Evolutionary conservation across 192 early-diverging fungal genomes (phyloP).

Genomic region (Spizellomyces punctatus): DNA sequence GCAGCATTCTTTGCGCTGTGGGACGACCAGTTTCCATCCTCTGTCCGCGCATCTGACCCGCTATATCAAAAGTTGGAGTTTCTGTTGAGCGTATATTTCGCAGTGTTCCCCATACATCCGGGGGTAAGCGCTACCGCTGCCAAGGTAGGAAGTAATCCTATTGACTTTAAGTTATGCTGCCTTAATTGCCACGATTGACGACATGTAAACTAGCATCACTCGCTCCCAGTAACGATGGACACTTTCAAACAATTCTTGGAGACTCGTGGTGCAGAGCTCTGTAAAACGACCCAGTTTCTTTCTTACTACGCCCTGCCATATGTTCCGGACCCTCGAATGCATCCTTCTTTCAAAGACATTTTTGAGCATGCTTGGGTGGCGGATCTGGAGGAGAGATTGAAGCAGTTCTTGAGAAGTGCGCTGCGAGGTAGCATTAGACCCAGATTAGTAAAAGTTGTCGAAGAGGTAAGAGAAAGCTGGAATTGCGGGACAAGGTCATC

Average conservation of each 20-base stretch:
- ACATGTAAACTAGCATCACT: not conserved
- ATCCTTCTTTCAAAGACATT: constrained; percentile 51
- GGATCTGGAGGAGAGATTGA: constrained; percentile 39
- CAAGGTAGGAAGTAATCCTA: constrained; percentile 22
- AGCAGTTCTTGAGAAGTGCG: constrained; percentile 37
- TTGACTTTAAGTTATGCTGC: not conserved
- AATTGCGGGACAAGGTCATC: too few relatives aligned
- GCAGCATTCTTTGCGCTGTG: constrained; percentile 50
- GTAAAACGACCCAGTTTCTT: constrained; percentile 51
- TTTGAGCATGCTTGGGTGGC: constrained; percentile 39
- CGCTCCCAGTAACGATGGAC: constrained; percentile 39
- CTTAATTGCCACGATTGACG: not conserved
- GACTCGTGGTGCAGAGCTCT: constrained; percentile 48
- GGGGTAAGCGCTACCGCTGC: constrained; percentile 20
- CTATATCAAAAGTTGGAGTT: constrained; percentile 47
- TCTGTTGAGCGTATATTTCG: constrained; percentile 52
- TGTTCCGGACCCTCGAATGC: constrained; percentile 52
- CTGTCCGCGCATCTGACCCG: constrained; percentile 29
- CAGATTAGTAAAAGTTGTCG: constrained; percentile 34
- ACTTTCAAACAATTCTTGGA: constrained; percentile 56
- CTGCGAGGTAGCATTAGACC: constrained; percentile 32
- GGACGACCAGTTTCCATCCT: constrained; percentile 44
- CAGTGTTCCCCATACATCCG: constrained; percentile 46
- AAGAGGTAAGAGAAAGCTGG: not conserved
- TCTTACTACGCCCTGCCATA: constrained; percentile 59